Evolutionary conservation across 2,329 filamentous ascomycete genomes (phyloP), one percentile per base, ranked within the genome.

Genomic region (Fusarium verrucosum): DNA sequence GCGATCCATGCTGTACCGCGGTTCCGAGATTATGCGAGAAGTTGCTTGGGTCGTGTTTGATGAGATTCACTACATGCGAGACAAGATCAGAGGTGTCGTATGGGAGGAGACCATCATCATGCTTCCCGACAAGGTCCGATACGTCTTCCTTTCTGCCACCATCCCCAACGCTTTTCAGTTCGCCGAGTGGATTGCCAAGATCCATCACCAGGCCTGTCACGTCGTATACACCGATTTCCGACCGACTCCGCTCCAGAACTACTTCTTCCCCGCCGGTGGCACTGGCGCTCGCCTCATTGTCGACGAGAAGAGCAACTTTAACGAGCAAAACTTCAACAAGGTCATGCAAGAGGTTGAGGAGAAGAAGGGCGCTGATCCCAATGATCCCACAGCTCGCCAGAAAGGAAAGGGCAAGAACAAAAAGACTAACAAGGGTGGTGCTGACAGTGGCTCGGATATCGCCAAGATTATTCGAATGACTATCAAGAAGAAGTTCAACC

Each of bases 51-150:
- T 99, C 3, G 83, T 99, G 3, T 99, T 99, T 71, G 95, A 99
- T 78, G 95, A 99, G 78, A 96, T 99, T 63, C 95, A 99, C 78
- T 99, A 99, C 79, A 90, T 99, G 88, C 89, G 95, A 73, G 95
- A 99, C 79, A 96, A 96, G 78, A 86, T 88, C 46, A 87, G 95
- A 78, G 95, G 95, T 82, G 95, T 99, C 1, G 95, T 99, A 4
- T 99, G 95, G 95, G 95, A 99, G 77, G 95, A 99, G 81, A 98
- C 95, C 35, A 98, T 99, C 74, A 99, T 99, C 73, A 85, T 99
- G 68, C 84, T 99, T 26, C 95, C 95, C 5, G 95, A 99, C 82
- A 98, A 99, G 84, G 96, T 99, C 69, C 91, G 93, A 80, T 99
- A 98, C 74, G 96, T 99, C 53, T 99, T 99, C 79, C 82, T 99